Evolutionary conservation across 192 early-diverging fungal species (phyloP).

Genomic region (Backusella parvicylindrica): DNA sequence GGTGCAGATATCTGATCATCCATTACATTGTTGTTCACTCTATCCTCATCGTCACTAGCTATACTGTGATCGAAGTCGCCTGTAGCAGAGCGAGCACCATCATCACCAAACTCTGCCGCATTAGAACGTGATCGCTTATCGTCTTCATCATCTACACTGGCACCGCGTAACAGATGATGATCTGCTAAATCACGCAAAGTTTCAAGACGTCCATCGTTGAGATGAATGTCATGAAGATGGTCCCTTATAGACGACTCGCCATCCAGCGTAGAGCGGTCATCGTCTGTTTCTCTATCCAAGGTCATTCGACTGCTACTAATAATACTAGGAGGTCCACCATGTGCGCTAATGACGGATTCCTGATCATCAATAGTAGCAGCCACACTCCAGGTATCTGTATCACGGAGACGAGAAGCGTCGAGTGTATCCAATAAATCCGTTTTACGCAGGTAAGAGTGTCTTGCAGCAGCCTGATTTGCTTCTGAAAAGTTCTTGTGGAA

Average conservation of each 20-base stretch:
- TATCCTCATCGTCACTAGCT: constrained; percentile 15
- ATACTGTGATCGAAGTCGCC: constrained; percentile 18
- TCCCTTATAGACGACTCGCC: constrained; percentile 13
- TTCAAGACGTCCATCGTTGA: background rate
- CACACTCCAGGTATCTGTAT: constrained; percentile 40
- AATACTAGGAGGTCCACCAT: constrained; percentile 20
- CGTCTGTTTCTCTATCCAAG: constrained; percentile 24
- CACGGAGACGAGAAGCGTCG: constrained; percentile 23
- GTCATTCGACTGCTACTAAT: constrained; percentile 19
- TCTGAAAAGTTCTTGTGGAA: constrained; percentile 18
- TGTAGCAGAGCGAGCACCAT: constrained; percentile 26
- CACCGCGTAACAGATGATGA: background rate
- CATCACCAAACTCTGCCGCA: constrained; percentile 40
- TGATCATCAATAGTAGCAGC: constrained; percentile 41
- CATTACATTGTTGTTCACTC: constrained; percentile 6
- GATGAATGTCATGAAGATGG: background rate
- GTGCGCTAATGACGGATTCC: constrained; percentile 35
- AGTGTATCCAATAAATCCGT: constrained; percentile 35
- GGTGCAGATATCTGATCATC: constrained; percentile 37
- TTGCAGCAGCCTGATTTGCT: constrained; percentile 6
- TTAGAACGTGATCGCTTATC: constrained; percentile 29
- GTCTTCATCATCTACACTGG: constrained; percentile 12
- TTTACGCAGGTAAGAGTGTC: constrained; percentile 31
- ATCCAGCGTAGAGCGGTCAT: constrained; percentile 23
- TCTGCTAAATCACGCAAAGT: constrained; percentile 7